Evolutionary conservation across 768 basidiomycete species (phyloP), one percentile per base, ranked within the genome.

Genomic region (Leccinum subgranulosum): DNA sequence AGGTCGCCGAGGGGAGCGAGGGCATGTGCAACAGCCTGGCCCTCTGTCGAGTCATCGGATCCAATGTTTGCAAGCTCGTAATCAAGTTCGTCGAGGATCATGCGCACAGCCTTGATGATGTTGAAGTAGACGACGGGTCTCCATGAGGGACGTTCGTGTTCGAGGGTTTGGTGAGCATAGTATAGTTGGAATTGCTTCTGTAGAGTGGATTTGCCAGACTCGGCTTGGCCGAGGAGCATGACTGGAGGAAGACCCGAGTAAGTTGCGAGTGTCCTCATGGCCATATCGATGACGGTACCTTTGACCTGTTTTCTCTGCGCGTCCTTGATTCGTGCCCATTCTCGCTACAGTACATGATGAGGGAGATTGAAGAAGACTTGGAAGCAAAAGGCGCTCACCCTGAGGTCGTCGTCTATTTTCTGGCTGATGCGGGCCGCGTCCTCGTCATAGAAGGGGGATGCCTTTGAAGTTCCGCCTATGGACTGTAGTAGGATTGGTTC

Each of bases 171-270:
- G 3, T 87, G 84, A 8, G 89, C 85, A 65, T 91, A 90, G 73
- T 85, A 87, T 1, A 92, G 78, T 66, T 92, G 89, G 66, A 92
- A 90, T 70, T 92, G 90, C 66, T 92, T 92, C 66, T 87, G 88
- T 12, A 92, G 78, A 3, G 91, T 92, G 2, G 89, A 90, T 72
- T 93, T 93, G 36, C 89, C 89, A 51, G 84, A 84, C 69, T 89
- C 89, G 58, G 89, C 88, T 66, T 92, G 89, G 17, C 89, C 89
- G 29, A 92, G 79, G 9, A 91, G 78, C 76, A 91, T 83, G 34
- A 90, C 86, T 87, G 61, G 4, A 21, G 54, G 11, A 49, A 25
- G 52, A 12, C 25, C 6, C 29, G 12, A 19, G 58, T 55, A 59
- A 70, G 61, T 29, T 11, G 5, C 19, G 19, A 28, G 47, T 41